Conservation (phyloP, 2,329 filamentous ascomycete genomes). For the Scopulariopsis brevicaulis region DNA sequence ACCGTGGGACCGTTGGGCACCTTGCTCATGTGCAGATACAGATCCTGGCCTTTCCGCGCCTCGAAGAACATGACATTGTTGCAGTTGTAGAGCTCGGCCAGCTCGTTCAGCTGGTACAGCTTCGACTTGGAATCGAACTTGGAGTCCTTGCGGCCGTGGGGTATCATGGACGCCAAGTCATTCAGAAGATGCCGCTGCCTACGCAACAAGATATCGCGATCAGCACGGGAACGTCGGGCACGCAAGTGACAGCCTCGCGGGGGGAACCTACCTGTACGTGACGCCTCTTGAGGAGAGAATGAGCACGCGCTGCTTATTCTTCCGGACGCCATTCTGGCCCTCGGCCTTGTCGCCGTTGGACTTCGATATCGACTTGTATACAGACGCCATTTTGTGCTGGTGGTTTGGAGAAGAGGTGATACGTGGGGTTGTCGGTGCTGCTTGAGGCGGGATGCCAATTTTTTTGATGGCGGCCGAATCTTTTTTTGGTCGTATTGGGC, state of each 20-base stretch:
- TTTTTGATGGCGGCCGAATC: background rate
- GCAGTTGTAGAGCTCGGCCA: conserved; percentile 72
- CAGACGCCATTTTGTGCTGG: conserved; percentile 46
- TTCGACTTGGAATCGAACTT: conserved; percentile 96
- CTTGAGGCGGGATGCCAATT: background rate
- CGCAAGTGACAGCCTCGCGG: background rate
- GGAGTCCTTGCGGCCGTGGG: conserved; percentile 85
- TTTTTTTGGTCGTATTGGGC: background rate
- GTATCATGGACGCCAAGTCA: conserved; percentile 79
- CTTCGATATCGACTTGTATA: conserved; percentile 66
- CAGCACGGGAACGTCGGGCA: background rate
- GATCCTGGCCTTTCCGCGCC: conserved; percentile 84
- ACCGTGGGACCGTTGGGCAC: conserved; percentile 59
- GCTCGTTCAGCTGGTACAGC: conserved; percentile 69
- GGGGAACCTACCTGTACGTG: conserved; percentile 57
- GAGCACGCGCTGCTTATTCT: conserved; percentile 67
- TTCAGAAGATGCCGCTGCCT: conserved; percentile 90
- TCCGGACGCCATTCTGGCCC: conserved; percentile 37
- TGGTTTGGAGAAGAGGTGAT: background rate
- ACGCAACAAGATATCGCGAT: conserved; percentile 1
- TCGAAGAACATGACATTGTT: conserved; percentile 95
- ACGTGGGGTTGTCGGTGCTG: background rate
- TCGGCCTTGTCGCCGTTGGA: conserved; percentile 30
- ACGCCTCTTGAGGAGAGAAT: conserved; percentile 90
- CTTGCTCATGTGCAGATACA: conserved; percentile 90